Evolutionary conservation across 2,329 filamentous ascomycete species (phyloP).

Genomic region (Sphaerulina musiva): DNA sequence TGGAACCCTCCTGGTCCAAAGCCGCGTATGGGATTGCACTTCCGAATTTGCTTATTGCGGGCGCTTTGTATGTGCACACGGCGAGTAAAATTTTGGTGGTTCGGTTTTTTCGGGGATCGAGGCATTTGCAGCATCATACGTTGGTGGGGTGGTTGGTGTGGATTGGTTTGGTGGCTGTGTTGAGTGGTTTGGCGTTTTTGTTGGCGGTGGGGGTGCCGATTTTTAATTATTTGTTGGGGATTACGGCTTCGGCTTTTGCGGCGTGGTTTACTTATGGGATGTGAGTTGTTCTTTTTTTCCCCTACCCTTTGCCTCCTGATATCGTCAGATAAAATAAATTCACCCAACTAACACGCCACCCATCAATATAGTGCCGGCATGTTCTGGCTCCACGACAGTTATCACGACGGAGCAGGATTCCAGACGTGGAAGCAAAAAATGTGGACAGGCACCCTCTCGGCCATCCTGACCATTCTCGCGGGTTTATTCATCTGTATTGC

Average conservation of each 20-base stretch:
- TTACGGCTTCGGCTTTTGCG: slow-evolving; percentile 47
- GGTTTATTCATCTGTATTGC: slow-evolving; percentile 45
- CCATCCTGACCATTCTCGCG: slow-evolving; percentile 38
- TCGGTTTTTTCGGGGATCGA: slow-evolving; percentile 42
- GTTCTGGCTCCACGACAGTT: slow-evolving; percentile 48
- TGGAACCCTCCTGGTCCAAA: slow-evolving; percentile 44
- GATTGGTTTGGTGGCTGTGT: slow-evolving; percentile 41
- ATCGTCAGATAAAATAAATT: too few relatives aligned
- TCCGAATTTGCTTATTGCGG: slow-evolving; percentile 47
- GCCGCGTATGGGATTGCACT: slow-evolving; percentile 47
- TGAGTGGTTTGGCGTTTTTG: slow-evolving; percentile 42
- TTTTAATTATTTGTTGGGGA: slow-evolving; percentile 49
- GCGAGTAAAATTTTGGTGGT: slow-evolving; percentile 49
- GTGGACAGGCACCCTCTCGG: slow-evolving; percentile 16
- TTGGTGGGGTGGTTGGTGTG: slow-evolving; percentile 44
- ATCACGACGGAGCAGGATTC: slow-evolving; percentile 37
- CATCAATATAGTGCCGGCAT: slow-evolving; percentile 30
- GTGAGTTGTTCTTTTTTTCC: not conserved
- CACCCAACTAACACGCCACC: not conserved
- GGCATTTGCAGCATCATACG: slow-evolving; percentile 46
- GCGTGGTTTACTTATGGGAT: slow-evolving; percentile 49
- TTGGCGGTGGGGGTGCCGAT: slow-evolving; percentile 47
- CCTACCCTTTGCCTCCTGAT: too few relatives aligned
- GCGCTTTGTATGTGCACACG: slow-evolving; percentile 46
- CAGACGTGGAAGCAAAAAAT: slow-evolving; percentile 5